Evolutionary conservation across 2,329 filamentous ascomycete genomes (phyloP).

Genomic region (Colletotrichum eleusines): DNA sequence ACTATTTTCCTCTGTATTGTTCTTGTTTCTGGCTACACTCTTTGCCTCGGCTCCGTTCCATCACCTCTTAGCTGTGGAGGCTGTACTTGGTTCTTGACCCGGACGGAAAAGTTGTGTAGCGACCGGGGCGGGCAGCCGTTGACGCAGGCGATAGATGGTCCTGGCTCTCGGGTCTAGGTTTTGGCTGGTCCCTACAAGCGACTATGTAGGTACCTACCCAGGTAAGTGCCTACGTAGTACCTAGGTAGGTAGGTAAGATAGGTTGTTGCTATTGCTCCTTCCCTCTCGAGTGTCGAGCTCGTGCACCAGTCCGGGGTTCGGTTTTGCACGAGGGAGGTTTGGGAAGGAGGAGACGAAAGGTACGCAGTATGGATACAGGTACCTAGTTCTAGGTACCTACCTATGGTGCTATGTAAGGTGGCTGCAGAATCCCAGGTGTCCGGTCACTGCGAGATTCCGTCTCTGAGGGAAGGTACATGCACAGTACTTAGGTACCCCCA

Average conservation of each 20-base stretch:
- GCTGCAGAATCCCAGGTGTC: slow-evolving; percentile 21
- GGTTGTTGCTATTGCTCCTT: slow-evolving; percentile 24
- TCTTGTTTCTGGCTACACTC: neutral
- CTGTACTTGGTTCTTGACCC: neutral
- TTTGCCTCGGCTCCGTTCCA: neutral
- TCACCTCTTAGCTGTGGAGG: neutral
- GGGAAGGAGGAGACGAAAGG: slow-evolving; percentile 33
- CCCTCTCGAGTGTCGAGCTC: slow-evolving; percentile 34
- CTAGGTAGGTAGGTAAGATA: neutral
- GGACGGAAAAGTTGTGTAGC: neutral
- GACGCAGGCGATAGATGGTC: neutral
- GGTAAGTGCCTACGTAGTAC: too few relatives aligned
- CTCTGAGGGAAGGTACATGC: too few relatives aligned
- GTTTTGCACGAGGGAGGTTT: slow-evolving; percentile 28
- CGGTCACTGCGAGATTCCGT: slow-evolving; percentile 2
- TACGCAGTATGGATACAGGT: neutral
- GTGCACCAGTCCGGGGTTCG: slow-evolving; percentile 31
- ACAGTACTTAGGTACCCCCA: neutral
- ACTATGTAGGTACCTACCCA: neutral
- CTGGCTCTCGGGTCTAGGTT: too few relatives aligned
- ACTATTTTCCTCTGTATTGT: neutral
- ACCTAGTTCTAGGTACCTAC: too few relatives aligned
- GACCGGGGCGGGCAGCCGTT: slow-evolving; percentile 6
- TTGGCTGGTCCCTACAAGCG: neutral
- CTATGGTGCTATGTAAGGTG: neutral